phyloP scores from a whole-genome alignment of 2,329 filamentous ascomycete genomes.

The Volutella citrinella region DNA sequence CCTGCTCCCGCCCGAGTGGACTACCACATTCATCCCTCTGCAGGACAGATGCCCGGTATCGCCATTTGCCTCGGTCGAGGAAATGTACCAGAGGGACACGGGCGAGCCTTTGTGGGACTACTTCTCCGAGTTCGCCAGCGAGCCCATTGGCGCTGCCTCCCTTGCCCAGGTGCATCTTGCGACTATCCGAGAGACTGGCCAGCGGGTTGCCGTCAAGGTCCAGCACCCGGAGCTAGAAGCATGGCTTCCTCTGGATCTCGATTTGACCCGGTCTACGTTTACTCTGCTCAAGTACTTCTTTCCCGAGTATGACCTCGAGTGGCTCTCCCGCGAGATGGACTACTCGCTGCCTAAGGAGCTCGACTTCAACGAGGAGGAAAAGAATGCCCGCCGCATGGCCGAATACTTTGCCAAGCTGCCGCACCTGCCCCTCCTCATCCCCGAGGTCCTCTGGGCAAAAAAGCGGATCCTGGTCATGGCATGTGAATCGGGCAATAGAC shows the following conservation, averaged over 20 bases:
- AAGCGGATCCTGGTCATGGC: slow-evolving; percentile 94
- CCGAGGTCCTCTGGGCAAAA: slow-evolving; percentile 84
- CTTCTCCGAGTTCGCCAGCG: slow-evolving; percentile 78
- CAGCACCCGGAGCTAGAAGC: slow-evolving; percentile 88
- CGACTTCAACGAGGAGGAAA: slow-evolving; percentile 81
- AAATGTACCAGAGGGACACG: slow-evolving; percentile 84
- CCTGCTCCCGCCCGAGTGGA: slow-evolving; percentile 87
- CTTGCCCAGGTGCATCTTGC: slow-evolving; percentile 93
- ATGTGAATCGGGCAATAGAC: slow-evolving; percentile 78
- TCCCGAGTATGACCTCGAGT: slow-evolving; percentile 95
- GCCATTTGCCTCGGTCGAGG: slow-evolving; percentile 78
- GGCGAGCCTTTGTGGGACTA: slow-evolving; percentile 74
- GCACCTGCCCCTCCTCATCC: slow-evolving; percentile 80
- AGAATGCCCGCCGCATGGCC: slow-evolving; percentile 76
- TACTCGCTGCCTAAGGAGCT: slow-evolving; percentile 85
- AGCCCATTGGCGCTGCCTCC: slow-evolving; percentile 88
- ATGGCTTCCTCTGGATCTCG: slow-evolving; percentile 86
- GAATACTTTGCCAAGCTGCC: slow-evolving; percentile 76
- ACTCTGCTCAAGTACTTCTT: slow-evolving; percentile 88
- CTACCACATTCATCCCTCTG: slow-evolving; percentile 88
- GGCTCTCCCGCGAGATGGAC: slow-evolving; percentile 93
- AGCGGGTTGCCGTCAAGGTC: slow-evolving; percentile 92
- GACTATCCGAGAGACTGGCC: slow-evolving; percentile 74
- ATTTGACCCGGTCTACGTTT: slow-evolving; percentile 85
- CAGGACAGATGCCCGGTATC: slow-evolving; percentile 96